Evolutionary conservation across 805 yeast genomes (phyloP).

Genomic region (Wickerhamomyces canadensis): DNA sequence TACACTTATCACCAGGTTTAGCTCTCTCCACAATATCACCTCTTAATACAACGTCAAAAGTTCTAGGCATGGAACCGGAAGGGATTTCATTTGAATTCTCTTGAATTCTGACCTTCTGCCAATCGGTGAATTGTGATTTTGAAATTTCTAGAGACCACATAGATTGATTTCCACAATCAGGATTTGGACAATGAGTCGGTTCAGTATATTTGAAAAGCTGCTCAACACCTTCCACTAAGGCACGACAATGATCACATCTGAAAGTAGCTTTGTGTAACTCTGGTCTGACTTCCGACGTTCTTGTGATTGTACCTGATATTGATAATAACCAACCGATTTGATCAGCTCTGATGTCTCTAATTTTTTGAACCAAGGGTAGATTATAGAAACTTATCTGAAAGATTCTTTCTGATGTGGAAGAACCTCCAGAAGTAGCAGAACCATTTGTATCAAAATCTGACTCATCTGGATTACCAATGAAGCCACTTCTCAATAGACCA

Average conservation of each 20-base stretch:
- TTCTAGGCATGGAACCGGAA: slow-evolving; percentile 98
- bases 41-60: slow-evolving; percentile 83
- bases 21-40: slow-evolving; percentile 95
- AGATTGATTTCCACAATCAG: slow-evolving; percentile 80
- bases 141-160: slow-evolving; percentile 80
- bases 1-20: slow-evolving; percentile 94
- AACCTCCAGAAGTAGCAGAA: slow-evolving; percentile 39
- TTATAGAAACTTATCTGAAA: slow-evolving; percentile 88
- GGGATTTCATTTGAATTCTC: slow-evolving; percentile 97
- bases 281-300: slow-evolving; percentile 95
- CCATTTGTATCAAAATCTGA: slow-evolving; percentile 27
- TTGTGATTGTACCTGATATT: slow-evolving; percentile 90
- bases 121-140: slow-evolving; percentile 85
- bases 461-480: slow-evolving; percentile 25
- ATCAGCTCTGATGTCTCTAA: slow-evolving; percentile 87
- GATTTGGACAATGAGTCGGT: slow-evolving; percentile 87
- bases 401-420: slow-evolving; percentile 58
- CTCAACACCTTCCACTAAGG: slow-evolving; percentile 82
- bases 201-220: slow-evolving; percentile 92
- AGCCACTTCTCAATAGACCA: slow-evolving; percentile 46
- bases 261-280: slow-evolving; percentile 84
- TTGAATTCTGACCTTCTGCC: slow-evolving; percentile 95
- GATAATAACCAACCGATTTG: slow-evolving; percentile 80
- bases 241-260: slow-evolving; percentile 83
- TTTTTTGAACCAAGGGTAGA: slow-evolving; percentile 73